Evolutionary conservation across 805 yeast species (phyloP), one percentile per base, ranked within the genome.

Genomic region (Ogataea sp.): DNA sequence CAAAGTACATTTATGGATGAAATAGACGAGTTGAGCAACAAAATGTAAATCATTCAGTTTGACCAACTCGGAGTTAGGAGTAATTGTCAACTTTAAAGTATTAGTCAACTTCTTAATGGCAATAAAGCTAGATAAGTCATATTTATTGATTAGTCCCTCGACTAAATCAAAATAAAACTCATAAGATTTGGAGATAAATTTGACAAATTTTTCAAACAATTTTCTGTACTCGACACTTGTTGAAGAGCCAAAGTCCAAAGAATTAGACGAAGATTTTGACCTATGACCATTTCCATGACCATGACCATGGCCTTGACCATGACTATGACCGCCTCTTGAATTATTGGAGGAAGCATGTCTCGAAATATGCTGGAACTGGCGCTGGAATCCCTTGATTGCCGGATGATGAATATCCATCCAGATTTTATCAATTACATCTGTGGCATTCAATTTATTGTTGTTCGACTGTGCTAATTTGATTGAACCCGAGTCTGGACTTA

Each of bases 321-420:
- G 28, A n/a, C 13, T 40, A 4, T 23, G 30, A 14, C 10, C 21
- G 25, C 31, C 38, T 10, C 33, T 15, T 20, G 32, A 23, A 11
- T 32, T 34, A 15, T 41, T 42, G 17, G 40, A 32, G 17, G 33
- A 29, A 8, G 41, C 36, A n/a, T 38, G 38, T 28, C 50, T 52
- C 17, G 47, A 38, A 4, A 54, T 23, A 10, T 41, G 37, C 18
- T 48, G 44, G 39, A 62, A 56, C 50, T 60, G 65, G 10, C 55
- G 48, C 50, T 73, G 78, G 48, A 70, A 80, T 52, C 69, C 69
- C 47, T 77, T 79, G 43, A 80, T 67, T 2, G 76, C 70, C 2
- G 86, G 86, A 48, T 78, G 76, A 47, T 78, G 82, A 45, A 82
- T 67, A 5, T 75, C 74, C 25, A 64, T 53, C 88, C 88, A 82